phyloP scores from a whole-genome alignment of 2,329 filamentous ascomycete species.

The Pleoardoris graminearum region DNA sequence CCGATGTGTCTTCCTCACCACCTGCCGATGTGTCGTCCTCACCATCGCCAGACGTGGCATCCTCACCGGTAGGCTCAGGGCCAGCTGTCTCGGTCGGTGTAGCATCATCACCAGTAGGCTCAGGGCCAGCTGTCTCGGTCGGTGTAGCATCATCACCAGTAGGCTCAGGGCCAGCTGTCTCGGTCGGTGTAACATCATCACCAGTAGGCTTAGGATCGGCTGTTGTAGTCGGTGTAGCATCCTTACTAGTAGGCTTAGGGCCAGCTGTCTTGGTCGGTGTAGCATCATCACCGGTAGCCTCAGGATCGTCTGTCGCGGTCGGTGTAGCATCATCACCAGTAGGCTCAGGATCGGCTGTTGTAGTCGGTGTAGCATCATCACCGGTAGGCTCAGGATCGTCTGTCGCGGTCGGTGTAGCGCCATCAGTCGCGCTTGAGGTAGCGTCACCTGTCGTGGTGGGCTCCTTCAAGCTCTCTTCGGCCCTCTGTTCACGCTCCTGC shows the following conservation, averaged over 20 bases:
- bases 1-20: neutral
- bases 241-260: too few species aligned
- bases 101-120: neutral
- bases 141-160: neutral
- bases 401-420: neutral
- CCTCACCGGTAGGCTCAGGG: neutral
- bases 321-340: neutral
- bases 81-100: too few species aligned
- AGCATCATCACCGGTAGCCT: neutral
- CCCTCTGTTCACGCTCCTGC: neutral
- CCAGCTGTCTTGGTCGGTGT: neutral
- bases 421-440: neutral
- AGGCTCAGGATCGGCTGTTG: neutral
- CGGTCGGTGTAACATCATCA: neutral
- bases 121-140: neutral
- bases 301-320: neutral
- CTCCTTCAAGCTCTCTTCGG: constrained; percentile 1
- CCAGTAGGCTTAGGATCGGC: neutral
- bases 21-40: neutral
- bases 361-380: neutral
- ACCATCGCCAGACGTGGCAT: neutral
- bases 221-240: too few species aligned
- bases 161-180: neutral
- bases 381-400: neutral
- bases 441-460: neutral